These are phyloP conservation scores for Petunia axillaris DNA, from an alignment of 257 asterid species.

Conservation along the genomic window DNA sequence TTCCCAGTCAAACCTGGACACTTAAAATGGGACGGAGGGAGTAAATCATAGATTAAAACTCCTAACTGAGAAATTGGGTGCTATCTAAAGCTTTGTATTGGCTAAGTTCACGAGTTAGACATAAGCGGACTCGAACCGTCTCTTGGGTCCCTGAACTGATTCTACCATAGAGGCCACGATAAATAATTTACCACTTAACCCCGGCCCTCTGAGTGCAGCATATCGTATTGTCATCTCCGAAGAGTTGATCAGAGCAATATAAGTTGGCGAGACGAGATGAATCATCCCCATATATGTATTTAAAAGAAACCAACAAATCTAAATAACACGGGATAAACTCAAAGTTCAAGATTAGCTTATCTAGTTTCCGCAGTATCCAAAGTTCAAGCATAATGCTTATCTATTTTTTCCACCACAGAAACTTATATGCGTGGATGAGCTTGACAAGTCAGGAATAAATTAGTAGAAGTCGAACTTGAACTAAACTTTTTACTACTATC, in stretches of 20 bases:
- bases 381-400: not conserved
- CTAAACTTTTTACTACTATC: not conserved
- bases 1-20: too few species aligned
- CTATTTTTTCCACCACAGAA: not conserved
- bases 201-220: too few species aligned
- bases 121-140: too few species aligned
- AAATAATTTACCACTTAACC: too few species aligned
- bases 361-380: not conserved
- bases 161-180: too few species aligned
- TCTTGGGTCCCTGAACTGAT: too few species aligned
- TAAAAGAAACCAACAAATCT: not conserved
- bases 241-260: slow-evolving; percentile 6
- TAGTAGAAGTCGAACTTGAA: not conserved
- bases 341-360: not conserved
- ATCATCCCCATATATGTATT: not conserved
- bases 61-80: too few species aligned
- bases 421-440: not conserved
- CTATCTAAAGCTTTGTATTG: too few species aligned
- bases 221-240: not conserved
- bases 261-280: not conserved
- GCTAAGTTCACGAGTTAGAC: too few species aligned
- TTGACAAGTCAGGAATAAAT: not conserved
- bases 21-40: too few species aligned
- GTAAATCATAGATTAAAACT: too few species aligned
- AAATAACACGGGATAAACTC: not conserved